These are phyloP conservation scores for Raffaelea albimanens DNA, from an alignment of 2,329 filamentous ascomycete genomes.

Conservation along the genomic window DNA sequence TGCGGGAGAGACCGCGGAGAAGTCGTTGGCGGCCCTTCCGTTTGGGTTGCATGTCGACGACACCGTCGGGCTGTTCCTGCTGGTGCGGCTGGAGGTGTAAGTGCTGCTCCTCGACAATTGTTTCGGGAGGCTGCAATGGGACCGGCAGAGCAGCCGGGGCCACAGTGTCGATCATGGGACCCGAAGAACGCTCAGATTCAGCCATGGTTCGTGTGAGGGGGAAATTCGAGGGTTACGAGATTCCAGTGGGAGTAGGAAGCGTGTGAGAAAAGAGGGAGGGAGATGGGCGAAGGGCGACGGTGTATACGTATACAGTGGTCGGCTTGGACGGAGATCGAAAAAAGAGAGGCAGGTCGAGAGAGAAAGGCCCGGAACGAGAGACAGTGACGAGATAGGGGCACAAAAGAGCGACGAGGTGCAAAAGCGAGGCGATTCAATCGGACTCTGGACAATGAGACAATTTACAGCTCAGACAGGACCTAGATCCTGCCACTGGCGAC, in stretches of 20 bases:
- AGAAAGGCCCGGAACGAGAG: background rate
- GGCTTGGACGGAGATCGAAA: background rate
- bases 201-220: background rate
- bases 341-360: background rate
- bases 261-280: too few relatives aligned
- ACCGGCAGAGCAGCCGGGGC: conserved; percentile 12
- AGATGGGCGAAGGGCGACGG: background rate
- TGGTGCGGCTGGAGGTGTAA: background rate
- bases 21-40: conserved; percentile 54
- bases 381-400: too few relatives aligned
- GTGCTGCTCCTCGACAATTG: conserved; percentile 6
- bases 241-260: background rate
- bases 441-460: too few relatives aligned
- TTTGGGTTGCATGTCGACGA: conserved; percentile 12
- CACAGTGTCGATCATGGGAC: conserved; percentile 9
- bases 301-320: background rate
- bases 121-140: conserved; percentile 2
- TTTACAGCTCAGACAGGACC: too few relatives aligned
- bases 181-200: background rate
- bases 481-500: too few relatives aligned
- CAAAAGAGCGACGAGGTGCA: too few relatives aligned
- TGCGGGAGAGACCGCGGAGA: conserved; percentile 66
- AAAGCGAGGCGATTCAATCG: too few relatives aligned
- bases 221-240: background rate
- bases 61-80: conserved; percentile 6